These are phyloP conservation scores for Sporothrix euskadiensis DNA, from an alignment of 2,329 filamentous ascomycete genomes.

Conservation along the genomic window DNA sequence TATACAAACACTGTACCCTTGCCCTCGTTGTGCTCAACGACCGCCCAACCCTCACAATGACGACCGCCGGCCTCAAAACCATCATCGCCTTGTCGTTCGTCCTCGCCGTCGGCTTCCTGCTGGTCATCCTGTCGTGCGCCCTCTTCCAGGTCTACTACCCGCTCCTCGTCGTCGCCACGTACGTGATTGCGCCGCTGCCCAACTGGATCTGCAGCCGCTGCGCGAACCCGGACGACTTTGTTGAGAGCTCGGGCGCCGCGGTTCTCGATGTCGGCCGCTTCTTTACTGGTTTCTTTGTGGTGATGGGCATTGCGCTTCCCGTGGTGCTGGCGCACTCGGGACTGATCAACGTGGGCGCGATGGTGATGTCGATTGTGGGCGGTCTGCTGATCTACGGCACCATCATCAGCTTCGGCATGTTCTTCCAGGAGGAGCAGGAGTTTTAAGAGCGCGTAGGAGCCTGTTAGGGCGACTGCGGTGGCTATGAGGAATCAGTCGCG, in stretches of 20 bases:
- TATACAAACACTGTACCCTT: background rate
- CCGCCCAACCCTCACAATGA: conserved; percentile 48
- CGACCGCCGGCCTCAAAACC: conserved; percentile 91
- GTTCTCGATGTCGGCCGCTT: conserved; percentile 93
- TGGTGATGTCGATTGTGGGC: conserved; percentile 92
- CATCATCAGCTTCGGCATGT: conserved; percentile 97
- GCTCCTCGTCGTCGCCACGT: conserved; percentile 92
- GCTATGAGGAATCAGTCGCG: background rate
- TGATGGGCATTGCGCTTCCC: conserved; percentile 95
- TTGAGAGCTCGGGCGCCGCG: conserved; percentile 77
- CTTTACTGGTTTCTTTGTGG: conserved; percentile 89
- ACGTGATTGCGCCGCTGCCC: conserved; percentile 87
- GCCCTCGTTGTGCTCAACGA: background rate
- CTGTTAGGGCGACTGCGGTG: background rate
- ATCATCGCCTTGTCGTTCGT: conserved; percentile 99
- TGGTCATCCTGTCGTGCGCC: conserved; percentile 96
- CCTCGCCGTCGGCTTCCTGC: conserved; percentile 96
- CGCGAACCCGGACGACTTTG: conserved; percentile 92
- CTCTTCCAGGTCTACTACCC: conserved; percentile 94
- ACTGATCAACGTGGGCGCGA: conserved; percentile 79
- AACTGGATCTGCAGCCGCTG: conserved; percentile 94
- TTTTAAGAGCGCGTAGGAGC: conserved; percentile 60
- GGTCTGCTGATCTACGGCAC: conserved; percentile 95
- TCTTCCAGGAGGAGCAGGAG: conserved; percentile 97
- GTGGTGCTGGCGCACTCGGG: conserved; percentile 83